Percentiles rank a stretch among this genome's conserved stretches.
phyloP scores from a whole-genome alignment of 345 rosid genomes.

The Erodium maritimum region DNA sequence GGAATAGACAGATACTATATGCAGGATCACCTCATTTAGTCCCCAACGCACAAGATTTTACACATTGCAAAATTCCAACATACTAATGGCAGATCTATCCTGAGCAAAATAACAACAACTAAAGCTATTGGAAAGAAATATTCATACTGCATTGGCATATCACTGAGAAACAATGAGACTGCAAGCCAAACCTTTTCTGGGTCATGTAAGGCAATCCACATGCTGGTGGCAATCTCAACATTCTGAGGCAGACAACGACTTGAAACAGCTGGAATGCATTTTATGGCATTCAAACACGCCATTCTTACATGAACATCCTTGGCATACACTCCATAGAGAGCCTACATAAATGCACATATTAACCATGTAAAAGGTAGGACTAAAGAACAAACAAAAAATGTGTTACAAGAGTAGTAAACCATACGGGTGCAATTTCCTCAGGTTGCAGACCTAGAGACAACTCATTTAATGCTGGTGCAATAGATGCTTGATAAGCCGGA shows the following conservation, averaged over 20 bases:
- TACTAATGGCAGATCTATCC: no score
- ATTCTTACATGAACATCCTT: conserved; percentile 91
- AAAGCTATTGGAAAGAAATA: no score
- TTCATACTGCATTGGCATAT: background rate
- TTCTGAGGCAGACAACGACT: conserved; percentile 56
- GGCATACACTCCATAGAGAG: conserved; percentile 81
- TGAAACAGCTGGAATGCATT: conserved; percentile 83
- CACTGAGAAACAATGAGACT: conserved; percentile 3
- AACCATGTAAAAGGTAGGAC: conserved; percentile 2
- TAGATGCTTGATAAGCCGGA: conserved; percentile 72
- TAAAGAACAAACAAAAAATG: background rate
- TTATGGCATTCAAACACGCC: conserved; percentile 93
- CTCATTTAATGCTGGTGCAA: conserved; percentile 84
- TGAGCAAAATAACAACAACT: no score
- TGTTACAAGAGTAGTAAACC: conserved; percentile 8
- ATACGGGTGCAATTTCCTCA: conserved; percentile 75
- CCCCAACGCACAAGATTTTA: no score
- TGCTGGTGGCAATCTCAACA: conserved; percentile 68
- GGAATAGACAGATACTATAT: no score
- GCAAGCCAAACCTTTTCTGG: conserved; percentile 65
- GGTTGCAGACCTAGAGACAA: conserved; percentile 85
- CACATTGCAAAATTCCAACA: no score
- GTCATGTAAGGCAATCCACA: conserved; percentile 95
- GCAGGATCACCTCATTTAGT: no score
- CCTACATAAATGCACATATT: conserved; percentile 37